Conservation (phyloP, 2,329 filamentous ascomycete species). For the Orbilia ellipsospora region DNA sequence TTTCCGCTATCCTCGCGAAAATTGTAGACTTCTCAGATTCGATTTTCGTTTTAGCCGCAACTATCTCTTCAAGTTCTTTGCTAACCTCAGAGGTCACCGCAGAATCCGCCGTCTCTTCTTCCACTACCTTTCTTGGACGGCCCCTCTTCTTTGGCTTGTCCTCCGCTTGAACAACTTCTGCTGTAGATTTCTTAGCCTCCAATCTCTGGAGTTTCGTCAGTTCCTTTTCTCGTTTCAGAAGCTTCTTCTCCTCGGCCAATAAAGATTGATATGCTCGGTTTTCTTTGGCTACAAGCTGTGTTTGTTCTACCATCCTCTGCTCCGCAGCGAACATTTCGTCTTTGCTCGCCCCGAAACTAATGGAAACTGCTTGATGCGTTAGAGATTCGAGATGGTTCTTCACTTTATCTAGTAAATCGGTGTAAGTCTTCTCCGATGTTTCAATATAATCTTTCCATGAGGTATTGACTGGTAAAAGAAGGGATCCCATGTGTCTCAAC, state of each 20-base stretch:
- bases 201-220: not conserved
- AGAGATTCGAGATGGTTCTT: conserved; percentile 78
- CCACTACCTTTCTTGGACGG: not conserved
- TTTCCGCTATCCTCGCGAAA: not conserved
- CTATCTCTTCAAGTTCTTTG: conserved; percentile 1
- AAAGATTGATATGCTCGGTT: conserved; percentile 6
- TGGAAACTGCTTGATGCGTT: conserved; percentile 75
- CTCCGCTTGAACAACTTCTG: not conserved
- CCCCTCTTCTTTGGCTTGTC: conserved; percentile 12
- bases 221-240: conserved; percentile 11
- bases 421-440: conserved; percentile 86
- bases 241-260: conserved; percentile 21
- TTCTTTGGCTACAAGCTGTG: conserved; percentile 6
- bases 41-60: not conserved
- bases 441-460: conserved; percentile 87
- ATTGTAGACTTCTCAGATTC: not conserved
- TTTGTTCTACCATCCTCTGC: conserved; percentile 1
- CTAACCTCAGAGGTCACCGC: not conserved
- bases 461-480: conserved; percentile 88
- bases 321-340: not conserved
- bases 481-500: conserved; percentile 88
- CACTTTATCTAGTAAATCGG: conserved; percentile 79
- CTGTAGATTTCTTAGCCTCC: not conserved
- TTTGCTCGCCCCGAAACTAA: conserved; percentile 23
- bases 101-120: not conserved